Conservation (phyloP, 345 rosid species). For the Geranium rotundifolium region DNA sequence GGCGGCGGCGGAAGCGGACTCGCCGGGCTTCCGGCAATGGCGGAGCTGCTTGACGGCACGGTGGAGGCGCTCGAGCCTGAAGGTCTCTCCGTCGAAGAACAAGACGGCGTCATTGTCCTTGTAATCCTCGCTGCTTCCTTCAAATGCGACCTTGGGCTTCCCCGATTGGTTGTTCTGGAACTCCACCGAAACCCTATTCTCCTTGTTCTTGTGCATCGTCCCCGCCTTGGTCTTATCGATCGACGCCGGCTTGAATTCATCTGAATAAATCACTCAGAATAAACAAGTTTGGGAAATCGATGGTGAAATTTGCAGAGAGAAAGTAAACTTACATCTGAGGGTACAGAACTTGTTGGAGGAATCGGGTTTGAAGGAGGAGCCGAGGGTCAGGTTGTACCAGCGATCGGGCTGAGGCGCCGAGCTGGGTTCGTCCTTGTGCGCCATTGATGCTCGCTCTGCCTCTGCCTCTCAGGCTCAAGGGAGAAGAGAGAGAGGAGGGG, state of each 20-base stretch:
- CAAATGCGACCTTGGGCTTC: conserved; percentile 69
- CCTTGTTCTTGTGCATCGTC: conserved; percentile 57
- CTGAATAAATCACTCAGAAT: conserved; percentile 15
- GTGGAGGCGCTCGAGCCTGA: conserved; percentile 67
- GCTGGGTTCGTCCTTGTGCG: conserved; percentile 50
- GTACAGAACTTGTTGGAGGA: conserved; percentile 59
- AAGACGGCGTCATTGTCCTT: conserved; percentile 66
- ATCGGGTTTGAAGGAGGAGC: conserved; percentile 51
- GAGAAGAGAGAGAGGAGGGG: neutral
- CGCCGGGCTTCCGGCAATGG: conserved; percentile 51
- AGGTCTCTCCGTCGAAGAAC: conserved; percentile 64
- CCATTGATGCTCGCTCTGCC: conserved; percentile 19
- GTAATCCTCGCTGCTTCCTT: conserved; percentile 79
- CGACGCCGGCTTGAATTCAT: conserved; percentile 86
- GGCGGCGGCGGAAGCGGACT: conserved; percentile 30
- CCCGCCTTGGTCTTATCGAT: conserved; percentile 70
- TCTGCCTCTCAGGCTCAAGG: neutral
- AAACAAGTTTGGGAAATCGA: neutral
- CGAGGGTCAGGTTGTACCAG: conserved; percentile 69
- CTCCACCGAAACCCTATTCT: conserved; percentile 67
- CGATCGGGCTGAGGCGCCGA: conserved; percentile 64
- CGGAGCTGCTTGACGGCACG: conserved; percentile 83
- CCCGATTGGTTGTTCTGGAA: conserved; percentile 77
- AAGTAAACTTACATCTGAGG: conserved; percentile 42
- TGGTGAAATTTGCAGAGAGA: neutral